phyloP scores from a whole-genome alignment of 129 eudicot species.

The Mikania micrantha region DNA sequence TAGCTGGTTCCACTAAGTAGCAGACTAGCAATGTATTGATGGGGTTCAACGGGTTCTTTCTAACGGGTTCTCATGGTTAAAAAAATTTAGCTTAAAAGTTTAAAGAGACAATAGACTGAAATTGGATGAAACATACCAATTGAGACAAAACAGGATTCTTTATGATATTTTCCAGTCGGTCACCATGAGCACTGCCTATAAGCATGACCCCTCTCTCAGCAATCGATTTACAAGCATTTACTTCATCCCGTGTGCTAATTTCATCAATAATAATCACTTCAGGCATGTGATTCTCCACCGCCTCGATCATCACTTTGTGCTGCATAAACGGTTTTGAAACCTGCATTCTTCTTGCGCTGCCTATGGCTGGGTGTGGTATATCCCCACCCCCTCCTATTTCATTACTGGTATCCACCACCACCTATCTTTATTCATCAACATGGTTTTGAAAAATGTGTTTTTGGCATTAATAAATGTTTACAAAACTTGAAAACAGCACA shows the following conservation, averaged over 20 bases:
- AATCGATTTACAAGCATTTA: slow-evolving; percentile 63
- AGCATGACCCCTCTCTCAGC: slow-evolving; percentile 92
- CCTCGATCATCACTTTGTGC: slow-evolving; percentile 75
- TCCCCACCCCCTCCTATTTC: slow-evolving; percentile 90
- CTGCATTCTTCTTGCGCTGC: slow-evolving; percentile 71
- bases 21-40: background rate
- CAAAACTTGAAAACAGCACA: background rate
- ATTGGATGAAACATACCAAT: slow-evolving; percentile 42
- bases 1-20: background rate
- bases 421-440: slow-evolving; percentile 37
- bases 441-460: slow-evolving; percentile 2
- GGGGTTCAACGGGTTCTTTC: no score
- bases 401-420: slow-evolving; percentile 77
- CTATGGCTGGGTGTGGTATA: slow-evolving; percentile 81
- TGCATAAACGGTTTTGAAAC: slow-evolving; percentile 65
- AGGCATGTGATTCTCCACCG: slow-evolving; percentile 94
- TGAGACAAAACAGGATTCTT: slow-evolving; percentile 55
- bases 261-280: slow-evolving; percentile 77
- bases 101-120: background rate
- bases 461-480: background rate
- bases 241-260: slow-evolving; percentile 72
- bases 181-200: slow-evolving; percentile 82
- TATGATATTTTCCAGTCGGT: slow-evolving; percentile 47
- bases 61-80: background rate
- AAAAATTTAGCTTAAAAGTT: background rate